Percentiles rank a stretch among this genome's conserved stretches.
Evolutionary conservation across 2,329 filamentous ascomycete genomes (phyloP).

Genomic region (Verticillium nonalfalfae): DNA sequence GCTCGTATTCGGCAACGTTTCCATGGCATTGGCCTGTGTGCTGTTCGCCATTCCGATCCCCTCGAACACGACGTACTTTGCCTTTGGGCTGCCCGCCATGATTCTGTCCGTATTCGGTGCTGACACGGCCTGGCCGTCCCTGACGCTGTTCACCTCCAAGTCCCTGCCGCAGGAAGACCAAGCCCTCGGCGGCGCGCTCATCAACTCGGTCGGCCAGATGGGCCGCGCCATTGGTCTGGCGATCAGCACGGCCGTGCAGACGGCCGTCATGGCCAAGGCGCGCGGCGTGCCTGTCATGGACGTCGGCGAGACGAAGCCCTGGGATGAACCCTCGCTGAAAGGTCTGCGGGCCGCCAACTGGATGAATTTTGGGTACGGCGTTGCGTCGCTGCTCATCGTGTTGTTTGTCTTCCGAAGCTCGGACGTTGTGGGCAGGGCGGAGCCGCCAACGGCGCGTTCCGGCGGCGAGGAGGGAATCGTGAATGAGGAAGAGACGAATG

Average conservation of each 20-base stretch:
- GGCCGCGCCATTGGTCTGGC: slow-evolving; percentile 61
- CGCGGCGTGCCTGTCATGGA: slow-evolving; percentile 35
- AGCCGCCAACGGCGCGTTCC: background rate
- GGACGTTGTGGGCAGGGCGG: slow-evolving; percentile 42
- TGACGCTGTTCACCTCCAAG: slow-evolving; percentile 61
- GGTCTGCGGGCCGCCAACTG: slow-evolving; percentile 45
- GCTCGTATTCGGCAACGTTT: slow-evolving; percentile 49
- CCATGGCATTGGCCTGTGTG: slow-evolving; percentile 47
- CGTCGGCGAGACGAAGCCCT: slow-evolving; percentile 31
- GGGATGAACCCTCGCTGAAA: slow-evolving; percentile 39
- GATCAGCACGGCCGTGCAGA: slow-evolving; percentile 58
- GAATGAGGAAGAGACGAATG: slow-evolving; percentile 3
- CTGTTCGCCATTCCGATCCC: slow-evolving; percentile 61
- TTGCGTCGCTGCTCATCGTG: slow-evolving; percentile 36
- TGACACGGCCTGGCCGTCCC: slow-evolving; percentile 59
- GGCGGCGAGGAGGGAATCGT: slow-evolving; percentile 11
- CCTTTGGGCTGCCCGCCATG: slow-evolving; percentile 62
- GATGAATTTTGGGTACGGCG: slow-evolving; percentile 43
- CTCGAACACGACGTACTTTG: slow-evolving; percentile 56
- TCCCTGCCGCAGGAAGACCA: slow-evolving; percentile 58
- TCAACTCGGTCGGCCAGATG: slow-evolving; percentile 60
- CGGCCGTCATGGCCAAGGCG: slow-evolving; percentile 48
- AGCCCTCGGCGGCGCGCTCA: slow-evolving; percentile 59
- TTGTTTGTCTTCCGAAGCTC: slow-evolving; percentile 42
- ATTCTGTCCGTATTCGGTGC: slow-evolving; percentile 58